phyloP scores from a whole-genome alignment of 78 protist genomes.

The Thecamonas trahens region DNA sequence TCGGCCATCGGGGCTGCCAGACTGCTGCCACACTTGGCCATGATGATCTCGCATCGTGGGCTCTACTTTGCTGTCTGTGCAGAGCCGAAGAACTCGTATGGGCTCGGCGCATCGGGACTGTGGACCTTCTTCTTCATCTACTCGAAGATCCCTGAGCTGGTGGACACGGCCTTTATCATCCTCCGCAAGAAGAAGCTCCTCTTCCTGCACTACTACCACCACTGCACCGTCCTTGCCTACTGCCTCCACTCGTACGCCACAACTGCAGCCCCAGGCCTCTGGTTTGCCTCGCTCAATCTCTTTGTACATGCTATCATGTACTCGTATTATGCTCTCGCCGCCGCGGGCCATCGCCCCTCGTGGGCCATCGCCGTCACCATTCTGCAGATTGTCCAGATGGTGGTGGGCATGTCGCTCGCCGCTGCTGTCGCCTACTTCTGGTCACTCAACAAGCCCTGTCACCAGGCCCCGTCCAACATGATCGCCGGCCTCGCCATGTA shows the following conservation, averaged over 20 bases:
- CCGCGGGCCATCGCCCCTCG: not conserved
- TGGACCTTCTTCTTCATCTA: constrained; percentile 6
- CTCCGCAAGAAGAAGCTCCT: constrained; percentile 18
- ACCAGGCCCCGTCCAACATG: not conserved
- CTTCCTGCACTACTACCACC: constrained; percentile 58
- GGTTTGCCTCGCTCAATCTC: constrained; percentile 49
- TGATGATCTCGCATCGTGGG: too few relatives aligned
- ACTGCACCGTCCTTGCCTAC: constrained; percentile 38
- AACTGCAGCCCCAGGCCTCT: constrained; percentile 42
- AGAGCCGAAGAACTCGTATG: too few relatives aligned
- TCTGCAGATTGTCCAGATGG: constrained; percentile 10
- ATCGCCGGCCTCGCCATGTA: constrained; percentile 38
- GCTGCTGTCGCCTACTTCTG: not conserved
- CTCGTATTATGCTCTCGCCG: constrained; percentile 20
- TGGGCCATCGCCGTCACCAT: constrained; percentile 18
- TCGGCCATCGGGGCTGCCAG: too few relatives aligned
- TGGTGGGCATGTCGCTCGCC: constrained; percentile 1
- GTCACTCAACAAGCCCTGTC: not conserved
- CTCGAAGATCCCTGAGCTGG: constrained; percentile 22
- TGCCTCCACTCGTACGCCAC: too few relatives aligned
- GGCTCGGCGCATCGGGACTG: not conserved
- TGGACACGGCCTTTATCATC: constrained; percentile 21
- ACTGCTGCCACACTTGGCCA: too few relatives aligned
- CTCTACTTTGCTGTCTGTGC: too few relatives aligned
- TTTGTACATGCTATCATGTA: constrained; percentile 68